Base-by-base conservation (phyloP, 108 stramenopile genomes). In the Chaetoceros tenuissimus region DNA sequence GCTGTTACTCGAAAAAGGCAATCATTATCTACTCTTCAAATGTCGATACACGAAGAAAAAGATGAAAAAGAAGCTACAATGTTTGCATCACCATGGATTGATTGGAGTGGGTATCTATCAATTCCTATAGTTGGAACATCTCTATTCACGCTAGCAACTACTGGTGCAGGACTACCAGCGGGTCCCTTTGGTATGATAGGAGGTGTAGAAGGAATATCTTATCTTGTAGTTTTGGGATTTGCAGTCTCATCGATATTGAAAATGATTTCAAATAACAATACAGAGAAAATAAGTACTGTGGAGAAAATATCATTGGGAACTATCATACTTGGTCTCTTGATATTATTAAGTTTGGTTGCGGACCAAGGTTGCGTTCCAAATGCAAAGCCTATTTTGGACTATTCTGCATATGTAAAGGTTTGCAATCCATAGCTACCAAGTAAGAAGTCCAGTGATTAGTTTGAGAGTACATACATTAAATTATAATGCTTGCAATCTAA, bases 181-280 rank as follows among this genome's bases (percentile, higher is more conserved):
- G 77, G 77, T 28, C 77, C 77, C 0, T 66, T 66, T 53, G 77
- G 77, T 13, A 5, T 71, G 3, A 20, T 78, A 5, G 77, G 77
- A 23, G 73, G 70, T 8, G 24, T 78, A 5, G 77, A 78, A 52
- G 77, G 77, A 0, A 3, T 78, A 21, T 67, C 69, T 10, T 78
- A 78, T 44, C 60, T 78, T 1, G 54, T 55, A 2, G 69, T 78
- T 1, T 59, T 74, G 22, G 73, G 54, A 21, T 62, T 66, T 25
- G 63, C 47, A 2, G 50, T 40, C 3, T 40, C 47, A 16, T 48
- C 64, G 1, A n/a, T 60, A 50, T n/a, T 57, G 22, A 50, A 22
- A 56, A 58, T 27, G 50, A 31, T 22, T 29, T 22, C 24, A 16
- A 54, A 31, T 3, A 24, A 2, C 2, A 40, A 20, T 8, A 31